Evolutionary conservation across 441 rosid species (phyloP), one percentile per base, ranked within the genome.

Genomic region (Populus hybrid): DNA sequence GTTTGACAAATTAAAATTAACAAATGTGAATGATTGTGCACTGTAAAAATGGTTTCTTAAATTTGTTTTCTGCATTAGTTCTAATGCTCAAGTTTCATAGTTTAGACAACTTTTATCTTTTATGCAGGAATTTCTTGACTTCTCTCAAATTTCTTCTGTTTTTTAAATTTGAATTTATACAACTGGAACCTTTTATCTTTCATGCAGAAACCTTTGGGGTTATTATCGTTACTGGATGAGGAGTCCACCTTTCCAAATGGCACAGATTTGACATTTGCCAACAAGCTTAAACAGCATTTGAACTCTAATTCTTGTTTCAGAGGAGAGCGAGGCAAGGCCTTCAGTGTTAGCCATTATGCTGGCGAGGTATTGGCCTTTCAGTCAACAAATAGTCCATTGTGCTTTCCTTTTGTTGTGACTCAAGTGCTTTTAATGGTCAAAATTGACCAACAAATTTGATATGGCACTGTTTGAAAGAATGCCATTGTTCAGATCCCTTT

Each of bases 201-300:
- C 73, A 57, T 87, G 90, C 94, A 96, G 99, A 96, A 92, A 83
- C 98, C 99, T 23, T 75, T 94, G 86, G 98, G 99, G 34, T 81
- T 96, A 75, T 80, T 96, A 69, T 94, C 99, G 74, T 88, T 96
- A 86, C 82, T 96, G 78, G 94, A 96, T 74, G 99, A 96, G 85
- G 99, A 96, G 82, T 96, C 99, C 75, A 94, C 94, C 57, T 94
- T 96, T 79, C 98, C 98, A 46, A 96, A 93, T 85, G 99, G 97
- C 83, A 91, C 96, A 7, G 98, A 96, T 84, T 80, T 93, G 88
- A 94, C 98, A 65, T 91, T 96, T 69, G 98, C 98, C 80, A 88
- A 91, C 92, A 96, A 96, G 89, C 93, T 96, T 53, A 93, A 93
- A 88, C 92, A 91, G 86, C 99, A 96, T 83, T 83, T 96, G 64